Evolutionary conservation across 78 protist species (phyloP).

Genomic region (Dictyostelium firmibasis): DNA sequence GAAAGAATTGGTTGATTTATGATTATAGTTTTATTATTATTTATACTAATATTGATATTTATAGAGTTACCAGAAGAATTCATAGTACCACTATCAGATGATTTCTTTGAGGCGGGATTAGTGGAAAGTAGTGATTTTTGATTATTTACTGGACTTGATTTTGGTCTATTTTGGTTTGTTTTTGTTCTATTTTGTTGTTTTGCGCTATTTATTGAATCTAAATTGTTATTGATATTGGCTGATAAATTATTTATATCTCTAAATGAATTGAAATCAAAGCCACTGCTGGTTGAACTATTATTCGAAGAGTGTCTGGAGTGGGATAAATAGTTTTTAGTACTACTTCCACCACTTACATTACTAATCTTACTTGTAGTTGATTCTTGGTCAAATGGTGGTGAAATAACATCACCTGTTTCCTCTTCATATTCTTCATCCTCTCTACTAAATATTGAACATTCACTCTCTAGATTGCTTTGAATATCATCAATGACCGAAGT

Average conservation of each 20-base stretch:
- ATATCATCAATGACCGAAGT: slow-evolving; percentile 41
- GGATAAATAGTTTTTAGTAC: neutral
- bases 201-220: neutral
- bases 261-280: slow-evolving; percentile 1
- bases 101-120: neutral
- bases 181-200: neutral
- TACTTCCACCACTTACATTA: neutral
- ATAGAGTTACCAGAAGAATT: neutral
- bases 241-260: neutral
- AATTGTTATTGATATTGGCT: neutral
- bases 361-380: neutral
- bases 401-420: neutral
- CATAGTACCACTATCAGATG: neutral
- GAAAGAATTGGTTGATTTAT: neutral
- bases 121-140: neutral
- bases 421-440: slow-evolving; percentile 22
- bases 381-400: neutral
- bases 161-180: neutral
- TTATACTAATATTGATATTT: slow-evolving; percentile 11
- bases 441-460: slow-evolving; percentile 35
- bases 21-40: slow-evolving; percentile 8
- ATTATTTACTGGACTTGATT: neutral
- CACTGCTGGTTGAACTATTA: slow-evolving; percentile 45
- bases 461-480: slow-evolving; percentile 65
- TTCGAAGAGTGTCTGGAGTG: slow-evolving; percentile 71